Conservation (phyloP, 164 flowering plant species). For the Saururus chinensis region DNA sequence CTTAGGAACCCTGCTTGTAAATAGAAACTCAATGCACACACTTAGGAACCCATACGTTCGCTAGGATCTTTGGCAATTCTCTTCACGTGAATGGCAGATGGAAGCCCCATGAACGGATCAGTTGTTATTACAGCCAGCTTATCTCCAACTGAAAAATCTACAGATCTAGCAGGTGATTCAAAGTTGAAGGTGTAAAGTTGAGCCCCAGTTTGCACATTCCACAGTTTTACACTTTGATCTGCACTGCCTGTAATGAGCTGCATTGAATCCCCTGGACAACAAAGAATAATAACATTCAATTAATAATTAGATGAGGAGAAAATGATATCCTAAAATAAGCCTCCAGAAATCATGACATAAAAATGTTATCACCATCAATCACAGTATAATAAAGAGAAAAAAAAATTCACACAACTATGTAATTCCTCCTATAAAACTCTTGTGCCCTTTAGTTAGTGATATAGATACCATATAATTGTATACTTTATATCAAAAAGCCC, state of each 20-base stretch:
- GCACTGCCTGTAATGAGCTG: slow-evolving; percentile 84
- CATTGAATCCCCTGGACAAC: slow-evolving; percentile 52
- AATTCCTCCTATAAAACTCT: too few relatives aligned
- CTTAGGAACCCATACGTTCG: slow-evolving; percentile 45
- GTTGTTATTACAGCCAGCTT: slow-evolving; percentile 78
- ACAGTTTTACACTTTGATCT: slow-evolving; percentile 74
- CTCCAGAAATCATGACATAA: too few relatives aligned
- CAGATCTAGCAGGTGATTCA: slow-evolving; percentile 72
- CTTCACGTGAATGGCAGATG: slow-evolving; percentile 82
- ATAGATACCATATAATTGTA: too few relatives aligned
- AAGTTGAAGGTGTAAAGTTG: slow-evolving; percentile 54
- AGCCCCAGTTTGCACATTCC: slow-evolving; percentile 67
- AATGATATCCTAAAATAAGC: not conserved
- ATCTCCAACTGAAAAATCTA: slow-evolving; percentile 74
- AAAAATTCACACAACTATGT: too few relatives aligned
- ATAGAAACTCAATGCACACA: too few relatives aligned
- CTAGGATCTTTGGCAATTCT: slow-evolving; percentile 49
- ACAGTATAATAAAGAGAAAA: too few relatives aligned
- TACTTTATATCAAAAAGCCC: too few relatives aligned
- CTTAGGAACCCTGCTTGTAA: slow-evolving; percentile 1
- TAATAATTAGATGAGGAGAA: not conserved
- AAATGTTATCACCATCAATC: too few relatives aligned
- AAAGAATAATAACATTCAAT: not conserved
- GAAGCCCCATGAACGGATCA: slow-evolving; percentile 79
- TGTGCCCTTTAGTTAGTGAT: too few relatives aligned